Evolutionary conservation across 345 rosid species (phyloP).

Genomic region (Salix arbutifolia): DNA sequence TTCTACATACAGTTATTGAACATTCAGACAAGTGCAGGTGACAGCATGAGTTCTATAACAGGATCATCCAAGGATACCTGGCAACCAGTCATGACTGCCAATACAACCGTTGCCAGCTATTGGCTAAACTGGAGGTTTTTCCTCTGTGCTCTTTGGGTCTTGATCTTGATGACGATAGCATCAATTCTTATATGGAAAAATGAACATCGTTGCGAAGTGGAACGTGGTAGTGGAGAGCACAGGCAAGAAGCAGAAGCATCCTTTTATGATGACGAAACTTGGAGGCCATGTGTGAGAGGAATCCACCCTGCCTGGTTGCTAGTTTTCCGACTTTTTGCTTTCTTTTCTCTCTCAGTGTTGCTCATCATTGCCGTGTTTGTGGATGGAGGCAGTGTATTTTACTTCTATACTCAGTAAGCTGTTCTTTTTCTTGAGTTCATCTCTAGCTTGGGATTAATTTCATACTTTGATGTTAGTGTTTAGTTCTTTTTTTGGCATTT

Average conservation of each 20-base stretch:
- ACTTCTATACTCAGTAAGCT: conserved; percentile 91
- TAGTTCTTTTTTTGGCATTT: background rate
- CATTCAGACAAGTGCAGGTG: conserved; percentile 9
- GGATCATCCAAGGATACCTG: conserved; percentile 46
- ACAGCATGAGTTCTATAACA: conserved; percentile 40
- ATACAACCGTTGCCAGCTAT: conserved; percentile 60
- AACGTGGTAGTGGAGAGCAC: conserved; percentile 21
- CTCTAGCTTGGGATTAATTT: background rate
- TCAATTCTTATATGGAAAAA: conserved; percentile 56
- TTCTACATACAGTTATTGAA: background rate
- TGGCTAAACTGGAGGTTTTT: conserved; percentile 96
- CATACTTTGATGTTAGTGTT: background rate
- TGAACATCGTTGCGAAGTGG: conserved; percentile 35
- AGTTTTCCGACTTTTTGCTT: conserved; percentile 62
- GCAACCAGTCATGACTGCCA: conserved; percentile 55
- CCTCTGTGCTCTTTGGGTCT: conserved; percentile 58
- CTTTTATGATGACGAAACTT: conserved; percentile 64
- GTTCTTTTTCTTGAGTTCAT: background rate
- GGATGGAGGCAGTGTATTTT: conserved; percentile 78
- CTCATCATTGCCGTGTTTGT: conserved; percentile 38
- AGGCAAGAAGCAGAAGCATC: conserved; percentile 42
- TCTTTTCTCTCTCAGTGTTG: conserved; percentile 56
- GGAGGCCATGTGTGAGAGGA: conserved; percentile 78
- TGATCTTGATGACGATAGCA: conserved; percentile 34
- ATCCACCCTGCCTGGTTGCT: conserved; percentile 95